Evolutionary conservation across 2,329 filamentous ascomycete genomes (phyloP).

Genomic region (Coleophoma eucalyptorum): DNA sequence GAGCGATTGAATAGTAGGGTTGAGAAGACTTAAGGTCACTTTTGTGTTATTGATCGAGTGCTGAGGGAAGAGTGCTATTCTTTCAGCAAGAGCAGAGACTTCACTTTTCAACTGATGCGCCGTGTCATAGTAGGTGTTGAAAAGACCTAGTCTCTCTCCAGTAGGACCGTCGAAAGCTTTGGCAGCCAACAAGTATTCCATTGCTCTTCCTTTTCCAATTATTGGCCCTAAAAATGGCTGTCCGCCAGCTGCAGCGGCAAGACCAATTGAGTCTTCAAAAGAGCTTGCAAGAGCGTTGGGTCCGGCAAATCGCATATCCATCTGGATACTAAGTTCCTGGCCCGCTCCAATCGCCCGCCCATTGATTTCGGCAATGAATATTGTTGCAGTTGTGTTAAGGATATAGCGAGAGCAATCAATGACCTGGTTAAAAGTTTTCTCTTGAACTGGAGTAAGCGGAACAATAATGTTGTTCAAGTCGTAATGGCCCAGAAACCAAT

Average conservation of each 20-base stretch:
- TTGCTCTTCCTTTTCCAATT: not conserved
- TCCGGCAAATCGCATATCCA: conserved; percentile 10
- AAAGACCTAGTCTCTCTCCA: not conserved
- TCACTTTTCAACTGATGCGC: not conserved
- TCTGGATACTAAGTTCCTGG: conserved; percentile 4
- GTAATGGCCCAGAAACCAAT: not conserved
- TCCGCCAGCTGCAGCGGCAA: conserved; percentile 3
- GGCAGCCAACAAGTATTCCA: not conserved
- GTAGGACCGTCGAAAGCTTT: not conserved
- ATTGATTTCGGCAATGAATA: conserved; percentile 8
- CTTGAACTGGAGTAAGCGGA: not conserved
- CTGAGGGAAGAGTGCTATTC: not conserved
- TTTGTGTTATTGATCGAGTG: not conserved
- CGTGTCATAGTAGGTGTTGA: not conserved
- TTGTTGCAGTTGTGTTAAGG: not conserved
- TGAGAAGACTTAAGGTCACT: not conserved
- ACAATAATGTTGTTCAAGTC: not conserved
- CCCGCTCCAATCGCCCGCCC: conserved; percentile 5
- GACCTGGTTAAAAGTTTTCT: not conserved
- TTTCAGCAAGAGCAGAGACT: not conserved
- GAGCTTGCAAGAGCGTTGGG: conserved; percentile 1
- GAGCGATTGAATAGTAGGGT: not conserved
- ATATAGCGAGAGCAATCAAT: no score
- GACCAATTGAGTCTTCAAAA: conserved; percentile 1
- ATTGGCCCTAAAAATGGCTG: not conserved